phyloP scores from a whole-genome alignment of 192 early-diverging fungal genomes.

The Podila clonocystis region DNA sequence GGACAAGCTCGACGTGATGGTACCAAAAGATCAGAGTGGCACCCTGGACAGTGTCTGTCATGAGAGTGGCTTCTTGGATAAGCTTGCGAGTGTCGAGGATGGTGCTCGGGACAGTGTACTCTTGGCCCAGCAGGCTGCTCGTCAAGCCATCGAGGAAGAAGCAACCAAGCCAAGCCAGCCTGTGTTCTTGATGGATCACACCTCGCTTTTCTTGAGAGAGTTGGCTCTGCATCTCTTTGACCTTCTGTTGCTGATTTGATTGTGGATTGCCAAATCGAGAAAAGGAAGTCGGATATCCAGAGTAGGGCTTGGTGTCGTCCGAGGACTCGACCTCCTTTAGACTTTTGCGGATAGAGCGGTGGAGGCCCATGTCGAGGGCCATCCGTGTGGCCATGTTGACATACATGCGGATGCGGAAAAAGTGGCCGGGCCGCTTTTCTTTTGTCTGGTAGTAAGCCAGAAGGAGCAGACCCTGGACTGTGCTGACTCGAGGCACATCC shows the following conservation, averaged over 20 bases:
- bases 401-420: conserved; percentile 60
- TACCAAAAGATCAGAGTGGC: conserved; percentile 50
- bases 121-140: conserved; percentile 44
- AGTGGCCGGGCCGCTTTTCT: conserved; percentile 56
- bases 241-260: not conserved
- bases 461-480: conserved; percentile 61
- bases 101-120: conserved; percentile 28
- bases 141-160: conserved; percentile 47
- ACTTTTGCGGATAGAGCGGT: conserved; percentile 16
- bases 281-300: not conserved
- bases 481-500: conserved; percentile 61
- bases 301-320: not conserved
- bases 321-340: conserved; percentile 19
- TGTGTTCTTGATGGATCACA: conserved; percentile 34
- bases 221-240: conserved; percentile 4
- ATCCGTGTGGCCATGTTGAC: conserved; percentile 70
- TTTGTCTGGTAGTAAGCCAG: conserved; percentile 62
- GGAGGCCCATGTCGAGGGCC: conserved; percentile 76
- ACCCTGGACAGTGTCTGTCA: conserved; percentile 46
- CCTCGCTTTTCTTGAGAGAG: conserved; percentile 16
- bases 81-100: conserved; percentile 28
- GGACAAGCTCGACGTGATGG: conserved; percentile 45
- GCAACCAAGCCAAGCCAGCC: conserved; percentile 48
- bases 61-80: conserved; percentile 36
- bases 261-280: conserved; percentile 3